Evolutionary conservation across 2,329 filamentous ascomycete genomes (phyloP), one percentile per base, ranked within the genome.

Genomic region (Sporothrix brunneoviolacea): DNA sequence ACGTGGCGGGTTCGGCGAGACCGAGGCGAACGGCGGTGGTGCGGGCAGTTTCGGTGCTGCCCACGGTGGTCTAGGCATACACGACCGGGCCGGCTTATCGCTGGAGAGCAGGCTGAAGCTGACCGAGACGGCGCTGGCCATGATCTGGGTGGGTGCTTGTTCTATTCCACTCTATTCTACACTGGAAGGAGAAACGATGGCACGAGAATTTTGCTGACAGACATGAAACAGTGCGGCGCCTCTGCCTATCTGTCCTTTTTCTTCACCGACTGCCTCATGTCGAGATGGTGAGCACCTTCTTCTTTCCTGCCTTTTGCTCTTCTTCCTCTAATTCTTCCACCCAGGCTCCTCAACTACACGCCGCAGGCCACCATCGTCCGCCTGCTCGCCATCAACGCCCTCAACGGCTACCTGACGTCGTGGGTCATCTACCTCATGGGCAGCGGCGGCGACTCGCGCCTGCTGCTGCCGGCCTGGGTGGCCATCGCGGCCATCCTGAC

Each of bases 201-300:
- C n/a, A n/a, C n/a, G n/a, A n/a, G n/a, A n/a, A n/a, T n/a, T n/a
- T n/a, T n/a, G n/a, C n/a, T n/a, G n/a, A n/a, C n/a, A n/a, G n/a
- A n/a, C n/a, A n/a, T n/a, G n/a, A n/a, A n/a, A n/a, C 19, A 88
- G 86, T 89, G 85, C 69, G 82, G 79, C 61, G 83, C 85, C 52
- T 87, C 84, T 18, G 86, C 83, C 48, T 88, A 89, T 65, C 76
- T 90, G 54, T 86, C 84, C 45, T 91, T 88, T 67, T 87, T 88
- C 70, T 91, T 91, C 64, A 87, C 85, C 51, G 86, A 91, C 68
- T 88, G 86, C 66, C 77, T 91, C 60, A 90, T 91, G 86, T 89
- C 85, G 55, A 75, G 87, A 68, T 91, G 86, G 84, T 87, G 62
- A 39, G 74, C 18, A 4, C n/a, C 13, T 27, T 28, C 21, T 38